Evolutionary conservation across 2,329 filamentous ascomycete genomes (phyloP).

Genomic region (Fusarium mundagurra): DNA sequence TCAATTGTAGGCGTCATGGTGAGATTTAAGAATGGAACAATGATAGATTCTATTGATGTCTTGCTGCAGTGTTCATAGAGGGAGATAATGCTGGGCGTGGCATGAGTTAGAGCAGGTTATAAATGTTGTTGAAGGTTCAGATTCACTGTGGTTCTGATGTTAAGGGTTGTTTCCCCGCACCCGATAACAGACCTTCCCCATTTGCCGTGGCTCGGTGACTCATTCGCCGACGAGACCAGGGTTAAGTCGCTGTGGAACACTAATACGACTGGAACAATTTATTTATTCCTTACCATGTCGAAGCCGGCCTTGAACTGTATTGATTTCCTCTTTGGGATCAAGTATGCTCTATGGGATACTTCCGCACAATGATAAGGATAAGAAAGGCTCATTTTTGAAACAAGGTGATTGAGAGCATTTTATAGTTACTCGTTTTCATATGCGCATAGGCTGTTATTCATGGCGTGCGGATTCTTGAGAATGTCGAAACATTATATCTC

Average conservation of each 20-base stretch:
- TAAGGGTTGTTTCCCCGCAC: not conserved
- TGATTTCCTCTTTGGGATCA: fast-evolving
- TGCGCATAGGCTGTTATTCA: fast-evolving
- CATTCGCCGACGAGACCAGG: not conserved
- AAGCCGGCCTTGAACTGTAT: fast-evolving
- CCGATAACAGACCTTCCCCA: not conserved
- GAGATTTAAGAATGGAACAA: not conserved
- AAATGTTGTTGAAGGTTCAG: not conserved
- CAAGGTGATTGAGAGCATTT: fast-evolving
- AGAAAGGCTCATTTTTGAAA: fast-evolving
- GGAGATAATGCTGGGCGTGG: not conserved
- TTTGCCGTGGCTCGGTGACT: not conserved
- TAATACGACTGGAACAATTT: too few relatives aligned
- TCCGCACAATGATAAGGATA: fast-evolving
- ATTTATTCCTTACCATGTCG: too few relatives aligned
- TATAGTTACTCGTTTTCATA: fast-evolving
- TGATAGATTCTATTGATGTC: fast-evolving
- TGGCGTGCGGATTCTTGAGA: not conserved
- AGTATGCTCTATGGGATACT: fast-evolving
- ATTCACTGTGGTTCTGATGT: not conserved
- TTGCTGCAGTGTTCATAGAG: too few relatives aligned
- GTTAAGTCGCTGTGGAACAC: too few relatives aligned
- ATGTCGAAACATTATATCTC: not conserved
- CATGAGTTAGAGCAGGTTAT: not conserved
- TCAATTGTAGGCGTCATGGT: conserved; percentile 37